Conservation (phyloP, 169 alveolate species). For the Eimeria maxima region DNA sequence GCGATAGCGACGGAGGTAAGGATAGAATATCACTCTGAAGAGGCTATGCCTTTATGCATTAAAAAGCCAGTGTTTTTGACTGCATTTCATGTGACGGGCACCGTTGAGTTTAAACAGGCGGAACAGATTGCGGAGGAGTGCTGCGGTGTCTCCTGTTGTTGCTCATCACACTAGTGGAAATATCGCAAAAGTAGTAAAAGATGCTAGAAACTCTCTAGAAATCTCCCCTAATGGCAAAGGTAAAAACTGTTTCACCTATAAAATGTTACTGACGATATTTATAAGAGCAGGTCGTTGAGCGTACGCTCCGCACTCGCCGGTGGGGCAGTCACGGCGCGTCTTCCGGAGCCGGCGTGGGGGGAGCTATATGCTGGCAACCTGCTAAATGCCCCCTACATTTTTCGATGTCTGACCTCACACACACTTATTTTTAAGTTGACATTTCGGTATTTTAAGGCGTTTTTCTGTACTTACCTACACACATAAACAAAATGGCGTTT, state of each 20-base stretch:
- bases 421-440: neutral
- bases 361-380: neutral
- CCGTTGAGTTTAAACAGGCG: neutral
- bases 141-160: neutral
- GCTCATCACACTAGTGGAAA: neutral
- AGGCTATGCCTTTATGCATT: neutral
- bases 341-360: neutral
- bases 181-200: neutral
- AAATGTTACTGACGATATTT: neutral
- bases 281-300: neutral
- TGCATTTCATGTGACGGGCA: neutral
- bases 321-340: conserved; percentile 14
- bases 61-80: neutral
- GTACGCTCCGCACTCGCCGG: neutral
- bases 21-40: no score
- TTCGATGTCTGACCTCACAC: neutral
- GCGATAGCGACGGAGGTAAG: no score
- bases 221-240: neutral
- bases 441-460: neutral
- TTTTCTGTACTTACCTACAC: neutral
- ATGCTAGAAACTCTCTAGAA: neutral
- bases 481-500: neutral
- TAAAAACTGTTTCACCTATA: neutral
- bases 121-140: neutral
- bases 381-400: neutral